Percentiles rank a stretch among this genome's conserved stretches.
These are phyloP conservation scores for Backusella australiensis DNA, from an alignment of 192 early-diverging fungal species.

Conservation along the genomic window DNA sequence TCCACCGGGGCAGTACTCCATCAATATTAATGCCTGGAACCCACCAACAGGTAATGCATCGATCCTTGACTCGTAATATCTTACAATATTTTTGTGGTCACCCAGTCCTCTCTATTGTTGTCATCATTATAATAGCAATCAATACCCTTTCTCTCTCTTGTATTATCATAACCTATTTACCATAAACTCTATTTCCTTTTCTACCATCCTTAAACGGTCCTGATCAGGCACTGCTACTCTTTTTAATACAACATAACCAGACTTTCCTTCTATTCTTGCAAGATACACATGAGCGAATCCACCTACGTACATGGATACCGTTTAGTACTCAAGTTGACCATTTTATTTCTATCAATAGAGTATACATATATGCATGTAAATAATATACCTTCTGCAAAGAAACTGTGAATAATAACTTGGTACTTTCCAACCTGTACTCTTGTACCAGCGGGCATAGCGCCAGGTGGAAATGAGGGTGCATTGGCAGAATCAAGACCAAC, in stretches of 20 bases:
- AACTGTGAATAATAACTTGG: slow-evolving; percentile 68
- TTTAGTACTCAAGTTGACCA: background rate
- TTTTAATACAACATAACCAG: slow-evolving; percentile 74
- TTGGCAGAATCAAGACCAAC: slow-evolving; percentile 27
- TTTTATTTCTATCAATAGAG: background rate
- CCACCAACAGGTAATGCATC: slow-evolving; percentile 53
- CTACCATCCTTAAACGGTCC: slow-evolving; percentile 56
- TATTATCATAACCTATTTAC: slow-evolving; percentile 34
- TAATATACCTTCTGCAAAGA: slow-evolving; percentile 69
- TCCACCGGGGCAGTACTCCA: slow-evolving; percentile 87
- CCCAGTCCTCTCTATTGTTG: slow-evolving; percentile 55
- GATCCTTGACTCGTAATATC: slow-evolving; percentile 72
- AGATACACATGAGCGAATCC: slow-evolving; percentile 93
- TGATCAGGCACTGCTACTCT: slow-evolving; percentile 72
- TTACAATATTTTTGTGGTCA: slow-evolving; percentile 82
- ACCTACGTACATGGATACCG: slow-evolving; percentile 42
- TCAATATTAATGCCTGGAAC: slow-evolving; percentile 82
- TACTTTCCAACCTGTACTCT: slow-evolving; percentile 52
- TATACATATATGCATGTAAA: background rate
- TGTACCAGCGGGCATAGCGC: slow-evolving; percentile 66
- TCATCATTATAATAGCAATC: background rate
- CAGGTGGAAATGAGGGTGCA: slow-evolving; percentile 38
- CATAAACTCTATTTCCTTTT: slow-evolving; percentile 80
- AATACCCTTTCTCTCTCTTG: background rate
- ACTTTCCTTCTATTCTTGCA: slow-evolving; percentile 54